Evolutionary conservation across 2,329 filamentous ascomycete genomes (phyloP).

Genomic region (Aplosporella prunicola): DNA sequence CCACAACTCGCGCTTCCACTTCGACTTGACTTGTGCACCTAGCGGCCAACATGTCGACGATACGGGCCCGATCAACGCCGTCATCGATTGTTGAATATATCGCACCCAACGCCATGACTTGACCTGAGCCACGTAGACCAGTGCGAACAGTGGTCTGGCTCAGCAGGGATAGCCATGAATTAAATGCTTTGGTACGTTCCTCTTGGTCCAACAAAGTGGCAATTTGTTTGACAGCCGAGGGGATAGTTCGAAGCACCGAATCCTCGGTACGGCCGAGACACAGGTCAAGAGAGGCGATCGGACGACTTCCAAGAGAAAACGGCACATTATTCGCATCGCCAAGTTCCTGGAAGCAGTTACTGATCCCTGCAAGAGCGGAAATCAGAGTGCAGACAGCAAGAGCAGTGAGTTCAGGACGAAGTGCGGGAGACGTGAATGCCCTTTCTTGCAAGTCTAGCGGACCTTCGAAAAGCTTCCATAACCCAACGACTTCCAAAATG

Average conservation of each 20-base stretch:
- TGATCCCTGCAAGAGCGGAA: conserved; percentile 23
- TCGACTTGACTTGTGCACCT: conserved; percentile 27
- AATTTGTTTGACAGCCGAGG: conserved; percentile 16
- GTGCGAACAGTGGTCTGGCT: conserved; percentile 31
- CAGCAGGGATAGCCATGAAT: conserved; percentile 22
- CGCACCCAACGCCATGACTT: conserved; percentile 37
- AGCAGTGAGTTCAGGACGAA: conserved; percentile 56
- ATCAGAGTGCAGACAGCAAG: conserved; percentile 53
- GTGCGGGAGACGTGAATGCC: conserved; percentile 31
- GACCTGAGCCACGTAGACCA: conserved; percentile 31
- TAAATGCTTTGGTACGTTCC: conserved; percentile 15
- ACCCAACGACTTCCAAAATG: conserved; percentile 14
- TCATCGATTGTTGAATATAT: conserved; percentile 15
- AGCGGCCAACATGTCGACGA: conserved; percentile 27
- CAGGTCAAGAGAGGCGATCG: conserved; percentile 18
- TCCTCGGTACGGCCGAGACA: conserved; percentile 28
- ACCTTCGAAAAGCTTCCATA: conserved; percentile 21
- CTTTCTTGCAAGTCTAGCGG: conserved; percentile 29
- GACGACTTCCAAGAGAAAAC: neutral
- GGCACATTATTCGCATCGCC: neutral
- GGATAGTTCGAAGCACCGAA: conserved; percentile 23
- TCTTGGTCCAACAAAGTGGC: conserved; percentile 15
- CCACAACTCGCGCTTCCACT: conserved; percentile 37
- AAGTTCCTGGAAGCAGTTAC: conserved; percentile 18
- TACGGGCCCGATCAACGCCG: conserved; percentile 16